Conservation (phyloP, 495 filamentous ascomycete genomes). For the Penicillium simplicissimum region DNA sequence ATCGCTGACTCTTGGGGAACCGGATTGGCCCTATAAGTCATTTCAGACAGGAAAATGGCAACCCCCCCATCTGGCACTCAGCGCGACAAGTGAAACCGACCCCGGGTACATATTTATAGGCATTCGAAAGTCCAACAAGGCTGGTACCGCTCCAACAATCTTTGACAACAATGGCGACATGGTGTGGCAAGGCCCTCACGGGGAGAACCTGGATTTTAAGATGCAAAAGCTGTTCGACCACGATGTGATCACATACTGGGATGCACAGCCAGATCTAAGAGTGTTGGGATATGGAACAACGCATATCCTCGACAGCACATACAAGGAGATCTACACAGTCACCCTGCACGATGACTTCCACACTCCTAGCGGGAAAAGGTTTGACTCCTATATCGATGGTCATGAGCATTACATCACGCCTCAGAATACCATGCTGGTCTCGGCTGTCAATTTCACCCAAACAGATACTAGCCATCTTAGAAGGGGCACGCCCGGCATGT, state of each 20-base stretch:
- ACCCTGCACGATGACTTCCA: slow-evolving; percentile 17
- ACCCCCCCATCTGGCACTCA: slow-evolving; percentile 19
- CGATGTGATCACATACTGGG: slow-evolving; percentile 28
- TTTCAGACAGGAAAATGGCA: slow-evolving; percentile 20
- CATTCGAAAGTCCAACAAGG: slow-evolving; percentile 11
- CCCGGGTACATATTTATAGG: slow-evolving; percentile 23
- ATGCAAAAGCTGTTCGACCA: slow-evolving; percentile 24
- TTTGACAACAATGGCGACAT: slow-evolving; percentile 24
- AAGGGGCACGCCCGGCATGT: slow-evolving; percentile 37
- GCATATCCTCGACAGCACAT: slow-evolving; percentile 42
- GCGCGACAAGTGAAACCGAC: slow-evolving; percentile 12
- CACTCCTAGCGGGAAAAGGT: background rate
- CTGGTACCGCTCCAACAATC: slow-evolving; percentile 21
- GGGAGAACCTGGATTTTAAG: slow-evolving; percentile 21
- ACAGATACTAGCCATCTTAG: slow-evolving; percentile 37
- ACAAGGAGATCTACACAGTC: slow-evolving; percentile 38
- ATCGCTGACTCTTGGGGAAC: background rate
- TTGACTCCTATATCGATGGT: slow-evolving; percentile 25
- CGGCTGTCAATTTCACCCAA: slow-evolving; percentile 45
- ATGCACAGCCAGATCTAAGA: slow-evolving; percentile 10
- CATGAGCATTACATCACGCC: slow-evolving; percentile 43
- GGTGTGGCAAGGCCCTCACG: slow-evolving; percentile 24
- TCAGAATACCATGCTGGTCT: slow-evolving; percentile 50
- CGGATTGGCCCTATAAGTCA: slow-evolving; percentile 12
- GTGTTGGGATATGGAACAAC: slow-evolving; percentile 33